These are phyloP conservation scores for Stephania yunnanensis DNA, from an alignment of 164 flowering plant species.

Conservation along the genomic window DNA sequence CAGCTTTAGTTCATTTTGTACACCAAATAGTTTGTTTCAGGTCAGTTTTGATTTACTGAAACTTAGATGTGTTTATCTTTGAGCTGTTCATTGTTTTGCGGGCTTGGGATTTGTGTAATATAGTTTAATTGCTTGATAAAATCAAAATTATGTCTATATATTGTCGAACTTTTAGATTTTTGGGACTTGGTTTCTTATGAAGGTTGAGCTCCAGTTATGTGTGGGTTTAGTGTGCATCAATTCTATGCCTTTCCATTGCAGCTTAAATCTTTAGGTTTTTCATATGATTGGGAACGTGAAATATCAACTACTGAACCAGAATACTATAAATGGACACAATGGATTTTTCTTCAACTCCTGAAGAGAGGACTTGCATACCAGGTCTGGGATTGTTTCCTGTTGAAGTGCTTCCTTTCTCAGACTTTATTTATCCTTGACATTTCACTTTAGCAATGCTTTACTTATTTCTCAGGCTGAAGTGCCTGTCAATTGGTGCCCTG, in stretches of 20 bases:
- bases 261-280: conserved; percentile 94
- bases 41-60: too few species aligned
- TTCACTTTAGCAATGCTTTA: conserved; percentile 4
- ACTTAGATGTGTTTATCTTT: too few species aligned
- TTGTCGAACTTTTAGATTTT: too few species aligned
- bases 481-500: conserved; percentile 99
- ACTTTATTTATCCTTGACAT: neutral
- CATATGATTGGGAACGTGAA: conserved; percentile 99
- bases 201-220: too few species aligned
- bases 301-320: conserved; percentile 88
- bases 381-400: conserved; percentile 29
- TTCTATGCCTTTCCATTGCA: conserved; percentile 26
- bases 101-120: too few species aligned
- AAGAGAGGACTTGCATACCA: conserved; percentile 95
- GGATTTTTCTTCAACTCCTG: conserved; percentile 91
- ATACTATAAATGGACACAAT: conserved; percentile 95
- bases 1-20: too few species aligned
- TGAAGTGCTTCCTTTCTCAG: neutral
- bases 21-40: too few species aligned
- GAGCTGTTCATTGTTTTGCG: too few species aligned
- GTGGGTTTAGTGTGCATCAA: neutral
- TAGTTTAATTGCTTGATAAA: too few species aligned
- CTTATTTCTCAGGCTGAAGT: conserved; percentile 70
- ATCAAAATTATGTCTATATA: too few species aligned
- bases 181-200: too few species aligned